phyloP scores from a whole-genome alignment of 352 stramenopile genomes.

The Pythium rishiriense region DNA sequence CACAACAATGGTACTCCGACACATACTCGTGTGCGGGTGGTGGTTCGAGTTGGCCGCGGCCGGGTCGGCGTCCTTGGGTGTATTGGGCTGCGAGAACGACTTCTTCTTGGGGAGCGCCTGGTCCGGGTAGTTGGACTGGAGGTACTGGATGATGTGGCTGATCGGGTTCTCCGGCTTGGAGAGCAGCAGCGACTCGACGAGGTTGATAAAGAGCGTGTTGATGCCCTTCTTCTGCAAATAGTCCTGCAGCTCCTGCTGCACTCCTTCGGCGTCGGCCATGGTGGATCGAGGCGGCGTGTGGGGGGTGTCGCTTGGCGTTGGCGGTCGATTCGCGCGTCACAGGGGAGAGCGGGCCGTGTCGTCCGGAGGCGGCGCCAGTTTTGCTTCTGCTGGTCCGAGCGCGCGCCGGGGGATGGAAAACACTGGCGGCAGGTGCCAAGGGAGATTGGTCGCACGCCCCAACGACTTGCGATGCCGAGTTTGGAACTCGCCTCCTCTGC shows the following conservation, averaged over 20 bases:
- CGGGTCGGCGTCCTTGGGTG: conserved; percentile 49
- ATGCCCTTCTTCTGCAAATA: conserved; percentile 92
- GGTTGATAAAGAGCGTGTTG: conserved; percentile 92
- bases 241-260: conserved; percentile 91
- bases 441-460: conserved; percentile 14
- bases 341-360: neutral
- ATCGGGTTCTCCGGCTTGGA: conserved; percentile 90
- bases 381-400: conserved; percentile 9
- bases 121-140: conserved; percentile 87
- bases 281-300: neutral
- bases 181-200: conserved; percentile 89
- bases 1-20: neutral
- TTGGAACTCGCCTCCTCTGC: conserved; percentile 7
- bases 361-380: neutral
- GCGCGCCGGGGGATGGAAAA: conserved; percentile 24
- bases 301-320: neutral
- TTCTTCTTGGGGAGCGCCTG: conserved; percentile 59
- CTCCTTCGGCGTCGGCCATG: conserved; percentile 84
- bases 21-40: conserved; percentile 32
- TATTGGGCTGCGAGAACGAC: conserved; percentile 19
- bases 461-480: conserved; percentile 20
- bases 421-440: neutral
- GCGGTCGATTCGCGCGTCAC: neutral
- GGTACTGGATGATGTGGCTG: conserved; percentile 88
- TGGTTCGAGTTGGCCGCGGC: conserved; percentile 22